Conservation (phyloP, 108 stramenopile genomes). For the Aurantiochytrium sp. region DNA sequence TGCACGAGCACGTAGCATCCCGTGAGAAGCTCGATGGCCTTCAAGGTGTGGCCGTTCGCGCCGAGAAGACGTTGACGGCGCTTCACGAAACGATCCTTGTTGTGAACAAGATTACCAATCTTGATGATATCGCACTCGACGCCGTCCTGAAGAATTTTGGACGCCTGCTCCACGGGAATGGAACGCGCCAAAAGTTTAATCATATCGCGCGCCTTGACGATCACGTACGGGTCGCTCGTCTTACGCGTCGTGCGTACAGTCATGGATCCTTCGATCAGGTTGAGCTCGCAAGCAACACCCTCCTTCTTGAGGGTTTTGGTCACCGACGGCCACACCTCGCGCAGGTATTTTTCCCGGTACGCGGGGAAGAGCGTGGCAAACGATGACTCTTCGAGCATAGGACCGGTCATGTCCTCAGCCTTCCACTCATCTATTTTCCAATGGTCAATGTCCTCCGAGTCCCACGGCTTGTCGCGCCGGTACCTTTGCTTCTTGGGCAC, state of each 20-base stretch:
- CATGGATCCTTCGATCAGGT: slow-evolving; percentile 94
- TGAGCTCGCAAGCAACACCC: slow-evolving; percentile 55
- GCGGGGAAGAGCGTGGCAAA: slow-evolving; percentile 99
- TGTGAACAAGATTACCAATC: slow-evolving; percentile 93
- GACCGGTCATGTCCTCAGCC: slow-evolving; percentile 60
- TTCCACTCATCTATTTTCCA: slow-evolving; percentile 79
- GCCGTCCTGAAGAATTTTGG: slow-evolving; percentile 88
- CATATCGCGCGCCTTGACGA: slow-evolving; percentile 91
- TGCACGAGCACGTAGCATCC: slow-evolving; percentile 95
- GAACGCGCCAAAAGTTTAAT: slow-evolving; percentile 87
- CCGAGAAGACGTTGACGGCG: slow-evolving; percentile 88
- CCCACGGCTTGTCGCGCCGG: slow-evolving; percentile 97
- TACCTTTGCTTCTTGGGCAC: slow-evolving; percentile 79
- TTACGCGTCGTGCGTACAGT: slow-evolving; percentile 90
- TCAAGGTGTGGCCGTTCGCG: slow-evolving; percentile 92
- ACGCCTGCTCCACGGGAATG: slow-evolving; percentile 80
- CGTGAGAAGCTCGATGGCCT: slow-evolving; percentile 94
- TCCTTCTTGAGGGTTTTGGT: slow-evolving; percentile 75
- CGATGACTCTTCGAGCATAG: slow-evolving; percentile 84
- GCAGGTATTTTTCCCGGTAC: slow-evolving; percentile 93
- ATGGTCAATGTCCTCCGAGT: slow-evolving; percentile 87
- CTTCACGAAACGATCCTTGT: slow-evolving; percentile 98
- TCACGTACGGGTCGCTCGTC: slow-evolving; percentile 87
- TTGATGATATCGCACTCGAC: slow-evolving; percentile 94
- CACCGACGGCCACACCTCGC: slow-evolving; percentile 93